phyloP scores from a whole-genome alignment of 1,139 yeast genomes.

The Geotrichum bryndzae region DNA sequence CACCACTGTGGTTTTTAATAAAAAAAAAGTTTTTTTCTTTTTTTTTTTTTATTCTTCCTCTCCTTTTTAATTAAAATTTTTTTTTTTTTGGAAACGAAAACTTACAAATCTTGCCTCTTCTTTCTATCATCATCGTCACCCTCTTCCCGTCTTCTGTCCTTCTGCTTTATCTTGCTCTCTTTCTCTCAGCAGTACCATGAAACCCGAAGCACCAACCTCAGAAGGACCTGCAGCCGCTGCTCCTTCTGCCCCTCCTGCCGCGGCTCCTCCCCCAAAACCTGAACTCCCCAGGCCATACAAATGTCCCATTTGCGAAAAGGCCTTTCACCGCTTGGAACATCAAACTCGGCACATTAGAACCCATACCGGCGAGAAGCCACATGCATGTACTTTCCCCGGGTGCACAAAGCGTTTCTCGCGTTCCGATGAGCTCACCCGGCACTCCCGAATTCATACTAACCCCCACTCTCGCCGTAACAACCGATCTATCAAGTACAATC shows the following conservation, averaged over 20 bases:
- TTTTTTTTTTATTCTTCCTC: background rate
- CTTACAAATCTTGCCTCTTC: background rate
- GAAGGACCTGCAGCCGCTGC: background rate
- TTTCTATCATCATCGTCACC: background rate
- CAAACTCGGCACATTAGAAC: slow-evolving; percentile 92
- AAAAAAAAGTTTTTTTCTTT: background rate
- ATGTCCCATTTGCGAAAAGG: slow-evolving; percentile 87
- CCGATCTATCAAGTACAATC: slow-evolving; percentile 27
- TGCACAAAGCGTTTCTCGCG: slow-evolving; percentile 81
- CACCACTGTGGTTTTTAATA: background rate
- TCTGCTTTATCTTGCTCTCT: background rate
- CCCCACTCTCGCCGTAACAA: slow-evolving; percentile 59
- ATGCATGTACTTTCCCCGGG: slow-evolving; percentile 79
- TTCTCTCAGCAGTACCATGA: background rate
- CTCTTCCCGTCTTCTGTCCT: background rate
- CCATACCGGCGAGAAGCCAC: slow-evolving; percentile 95
- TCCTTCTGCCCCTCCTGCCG: background rate
- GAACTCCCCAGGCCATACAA: slow-evolving; percentile 67
- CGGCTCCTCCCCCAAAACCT: slow-evolving; percentile 20
- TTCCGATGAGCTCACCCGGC: slow-evolving; percentile 87
- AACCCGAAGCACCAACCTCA: background rate
- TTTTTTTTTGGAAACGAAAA: background rate
- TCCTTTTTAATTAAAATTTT: background rate
- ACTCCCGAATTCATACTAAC: slow-evolving; percentile 77
- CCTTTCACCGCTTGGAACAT: slow-evolving; percentile 87